Evolutionary conservation across 257 asterid species (phyloP), one percentile per base, ranked within the genome.

Genomic region (Gynochthodes officinalis): DNA sequence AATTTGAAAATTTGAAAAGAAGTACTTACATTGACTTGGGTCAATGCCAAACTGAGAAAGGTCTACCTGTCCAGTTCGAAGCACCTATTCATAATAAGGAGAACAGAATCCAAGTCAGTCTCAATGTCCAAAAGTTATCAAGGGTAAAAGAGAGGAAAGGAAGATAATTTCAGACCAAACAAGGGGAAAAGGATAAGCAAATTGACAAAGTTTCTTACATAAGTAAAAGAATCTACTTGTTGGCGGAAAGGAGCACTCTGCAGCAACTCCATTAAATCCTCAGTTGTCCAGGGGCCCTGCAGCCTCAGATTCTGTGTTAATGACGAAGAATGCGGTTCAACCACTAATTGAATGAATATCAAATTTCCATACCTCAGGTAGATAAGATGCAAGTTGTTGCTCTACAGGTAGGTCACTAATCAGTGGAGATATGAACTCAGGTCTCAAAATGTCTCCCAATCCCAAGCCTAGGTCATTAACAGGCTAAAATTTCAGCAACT

Each of bases 161-260:
- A 37, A 33, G 18, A 57, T 3, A 49, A 25, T 25, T 50, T 49
- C 33, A 69, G 50, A 50, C 8, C 27, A 12, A 19, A 68, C 16
- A 11, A 54, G 39, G 44, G 55, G 15, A 32, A 13, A 53, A 21
- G 60, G n/a, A 33, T 35, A 8, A 68, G 21, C 25, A 18, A n/a
- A 23, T 71, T 49, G 40, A 57, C 15, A 21, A 46, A 54, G 70
- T 44, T 55, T 57, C 96, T 83, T 81, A 95, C 99, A 57, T 92
- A 90, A 79, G 98, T 86, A 83, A 95, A 95, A 72, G 99, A 89
- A 83, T 95, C 99, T 49, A 92, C 80, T 81, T 92, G 98, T 73
- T 95, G 98, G 80, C 94, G 97, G 77, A 92, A 95, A 66, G 93
- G 98, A 35, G 97, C 89, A 76, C 97, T 90, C 84, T 95, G 97